Evolutionary conservation across 352 stramenopile species (phyloP).

Genomic region (Elongisporangium senticosum): DNA sequence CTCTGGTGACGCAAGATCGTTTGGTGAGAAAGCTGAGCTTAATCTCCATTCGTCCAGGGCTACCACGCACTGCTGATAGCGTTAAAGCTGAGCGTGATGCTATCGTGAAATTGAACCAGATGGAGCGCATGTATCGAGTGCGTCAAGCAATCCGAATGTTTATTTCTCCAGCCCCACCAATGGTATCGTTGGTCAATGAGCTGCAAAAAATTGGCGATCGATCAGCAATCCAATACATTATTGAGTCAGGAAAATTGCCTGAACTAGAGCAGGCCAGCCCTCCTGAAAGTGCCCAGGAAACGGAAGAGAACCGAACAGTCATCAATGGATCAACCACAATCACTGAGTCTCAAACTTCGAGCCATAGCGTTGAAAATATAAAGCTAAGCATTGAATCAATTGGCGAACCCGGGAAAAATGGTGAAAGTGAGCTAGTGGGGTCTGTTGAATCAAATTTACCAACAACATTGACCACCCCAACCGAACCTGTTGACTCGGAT

Average conservation of each 20-base stretch:
- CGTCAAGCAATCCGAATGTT: slow-evolving; percentile 17
- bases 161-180: slow-evolving; percentile 10
- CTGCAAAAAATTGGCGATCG: slow-evolving; percentile 30
- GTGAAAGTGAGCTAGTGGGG: background rate
- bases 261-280: background rate
- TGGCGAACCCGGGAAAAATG: background rate
- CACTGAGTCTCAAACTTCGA: background rate
- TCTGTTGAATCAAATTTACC: background rate
- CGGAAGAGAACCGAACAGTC: background rate
- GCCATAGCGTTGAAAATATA: background rate
- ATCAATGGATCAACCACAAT: background rate
- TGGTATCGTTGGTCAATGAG: slow-evolving; percentile 29
- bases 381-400: background rate
- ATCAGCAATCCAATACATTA: slow-evolving; percentile 25
- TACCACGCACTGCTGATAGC: slow-evolving; percentile 8
- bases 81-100: slow-evolving; percentile 35
- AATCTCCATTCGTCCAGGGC: slow-evolving; percentile 14
- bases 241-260: slow-evolving; percentile 26
- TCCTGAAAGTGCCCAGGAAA: background rate
- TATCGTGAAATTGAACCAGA: slow-evolving; percentile 47
- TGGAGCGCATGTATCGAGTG: slow-evolving; percentile 70
- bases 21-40: slow-evolving; percentile 13
- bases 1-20: slow-evolving; percentile 42
- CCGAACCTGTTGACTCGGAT: background rate
- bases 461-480: background rate